A percentile compares a stretch with the other conserved stretches of the same genome.
Evolutionary conservation across 2,329 filamentous ascomycete species (phyloP).

Genomic region (Macrophomina pseudophaseolina): DNA sequence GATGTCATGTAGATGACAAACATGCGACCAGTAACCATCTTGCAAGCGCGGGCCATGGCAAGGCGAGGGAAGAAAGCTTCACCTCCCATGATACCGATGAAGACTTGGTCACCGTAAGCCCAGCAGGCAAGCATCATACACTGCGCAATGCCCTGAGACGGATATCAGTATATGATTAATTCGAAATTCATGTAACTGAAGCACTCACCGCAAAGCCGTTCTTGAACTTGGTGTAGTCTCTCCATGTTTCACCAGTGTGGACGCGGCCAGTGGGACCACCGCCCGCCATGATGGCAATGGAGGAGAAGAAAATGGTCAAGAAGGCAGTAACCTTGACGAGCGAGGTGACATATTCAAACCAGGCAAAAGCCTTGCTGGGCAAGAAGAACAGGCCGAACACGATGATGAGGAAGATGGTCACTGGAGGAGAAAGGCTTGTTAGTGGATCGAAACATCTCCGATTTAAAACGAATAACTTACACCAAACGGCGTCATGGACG

Average conservation of each 20-base stretch:
- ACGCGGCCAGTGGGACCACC: slow-evolving; percentile 41
- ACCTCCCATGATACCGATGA: slow-evolving; percentile 48
- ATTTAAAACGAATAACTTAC: neutral
- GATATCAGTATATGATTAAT: neutral
- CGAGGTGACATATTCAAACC: slow-evolving; percentile 32
- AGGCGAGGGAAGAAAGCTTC: slow-evolving; percentile 47
- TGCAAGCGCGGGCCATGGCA: slow-evolving; percentile 47
- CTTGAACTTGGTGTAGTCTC: slow-evolving; percentile 41
- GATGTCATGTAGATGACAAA: slow-evolving; percentile 44
- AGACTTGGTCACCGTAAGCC: slow-evolving; percentile 40
- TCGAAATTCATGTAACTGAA: neutral
- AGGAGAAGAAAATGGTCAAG: slow-evolving; percentile 41
- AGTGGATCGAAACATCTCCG: neutral
- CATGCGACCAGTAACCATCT: slow-evolving; percentile 46
- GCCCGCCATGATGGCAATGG: slow-evolving; percentile 41
- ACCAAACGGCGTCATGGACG: slow-evolving; percentile 25
- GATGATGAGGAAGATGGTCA: slow-evolving; percentile 28
- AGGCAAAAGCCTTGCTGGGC: slow-evolving; percentile 41
- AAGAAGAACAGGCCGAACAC: slow-evolving; percentile 29
- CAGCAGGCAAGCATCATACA: slow-evolving; percentile 25
- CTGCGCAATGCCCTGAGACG: slow-evolving; percentile 15
- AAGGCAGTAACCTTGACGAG: slow-evolving; percentile 43
- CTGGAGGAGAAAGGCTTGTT: neutral
- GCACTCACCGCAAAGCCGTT: slow-evolving; percentile 41
- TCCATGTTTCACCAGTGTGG: slow-evolving; percentile 43